Evolutionary conservation across 768 basidiomycete genomes (phyloP).

Genomic region (Tricholoma saponaceum): DNA sequence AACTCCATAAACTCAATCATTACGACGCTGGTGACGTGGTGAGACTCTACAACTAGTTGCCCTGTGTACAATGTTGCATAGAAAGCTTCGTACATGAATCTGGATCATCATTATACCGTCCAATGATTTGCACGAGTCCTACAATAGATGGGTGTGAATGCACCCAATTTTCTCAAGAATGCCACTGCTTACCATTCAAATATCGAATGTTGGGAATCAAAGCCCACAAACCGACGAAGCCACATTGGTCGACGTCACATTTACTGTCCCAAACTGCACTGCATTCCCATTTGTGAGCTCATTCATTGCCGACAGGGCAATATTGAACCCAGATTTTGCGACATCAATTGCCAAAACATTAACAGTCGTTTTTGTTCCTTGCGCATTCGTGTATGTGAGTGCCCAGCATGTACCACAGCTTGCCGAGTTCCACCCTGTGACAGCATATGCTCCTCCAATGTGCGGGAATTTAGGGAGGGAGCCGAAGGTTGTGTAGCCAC

Average conservation of each 20-base stretch:
- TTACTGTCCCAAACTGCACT: slow-evolving; percentile 41
- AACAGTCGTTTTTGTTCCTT: slow-evolving; percentile 31
- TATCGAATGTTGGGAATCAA: slow-evolving; percentile 7
- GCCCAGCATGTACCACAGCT: slow-evolving; percentile 61
- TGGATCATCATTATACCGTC: neutral
- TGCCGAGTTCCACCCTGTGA: slow-evolving; percentile 47
- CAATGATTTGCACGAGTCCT: neutral
- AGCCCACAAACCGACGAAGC: slow-evolving; percentile 47
- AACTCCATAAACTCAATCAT: too few relatives aligned
- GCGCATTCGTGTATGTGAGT: slow-evolving; percentile 39
- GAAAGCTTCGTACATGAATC: too few relatives aligned
- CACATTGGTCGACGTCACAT: slow-evolving; percentile 40
- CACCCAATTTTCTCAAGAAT: neutral
- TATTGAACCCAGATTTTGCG: slow-evolving; percentile 42
- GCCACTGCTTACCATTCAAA: neutral
- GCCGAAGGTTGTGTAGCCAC: slow-evolving; percentile 44
- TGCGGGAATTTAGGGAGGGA: slow-evolving; percentile 53
- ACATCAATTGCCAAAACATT: slow-evolving; percentile 51
- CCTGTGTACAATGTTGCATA: too few relatives aligned
- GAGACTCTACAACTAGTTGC: too few relatives aligned
- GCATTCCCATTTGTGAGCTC: slow-evolving; percentile 45
- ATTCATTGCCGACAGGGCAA: slow-evolving; percentile 54
- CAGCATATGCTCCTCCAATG: slow-evolving; percentile 52
- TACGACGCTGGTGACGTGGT: too few relatives aligned
- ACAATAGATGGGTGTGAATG: neutral